phyloP scores from a whole-genome alignment of 139 green algal genomes.

The Monoraphidium neglectum region DNA sequence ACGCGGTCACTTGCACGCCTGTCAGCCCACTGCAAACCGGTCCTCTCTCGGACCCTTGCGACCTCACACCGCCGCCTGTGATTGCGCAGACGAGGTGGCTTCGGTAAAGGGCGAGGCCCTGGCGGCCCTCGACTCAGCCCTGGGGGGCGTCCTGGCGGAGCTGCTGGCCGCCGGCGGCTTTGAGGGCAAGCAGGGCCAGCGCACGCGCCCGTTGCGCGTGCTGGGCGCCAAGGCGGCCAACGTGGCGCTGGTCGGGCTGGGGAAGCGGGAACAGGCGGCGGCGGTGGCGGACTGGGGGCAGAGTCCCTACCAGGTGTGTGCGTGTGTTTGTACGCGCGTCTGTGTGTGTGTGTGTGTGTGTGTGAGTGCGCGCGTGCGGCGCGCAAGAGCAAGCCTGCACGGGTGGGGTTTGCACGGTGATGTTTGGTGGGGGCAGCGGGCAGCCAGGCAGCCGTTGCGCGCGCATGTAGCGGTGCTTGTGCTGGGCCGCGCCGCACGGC shows the following conservation, averaged over 20 bases:
- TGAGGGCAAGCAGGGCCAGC: constrained; percentile 57
- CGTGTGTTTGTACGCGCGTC: too few relatives aligned
- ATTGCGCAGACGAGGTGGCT: constrained; percentile 39
- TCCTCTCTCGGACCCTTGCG: background rate
- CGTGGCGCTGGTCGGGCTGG: constrained; percentile 76
- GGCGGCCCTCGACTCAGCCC: constrained; percentile 44
- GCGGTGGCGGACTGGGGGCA: constrained; percentile 53
- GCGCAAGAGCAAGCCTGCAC: background rate
- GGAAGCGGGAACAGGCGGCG: constrained; percentile 49
- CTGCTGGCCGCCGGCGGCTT: constrained; percentile 69
- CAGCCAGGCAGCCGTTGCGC: too few relatives aligned
- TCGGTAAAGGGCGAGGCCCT: constrained; percentile 53
- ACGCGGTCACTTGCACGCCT: background rate
- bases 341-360: background rate
- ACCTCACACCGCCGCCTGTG: background rate
- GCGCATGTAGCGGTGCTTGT: too few relatives aligned
- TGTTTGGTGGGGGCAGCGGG: too few relatives aligned
- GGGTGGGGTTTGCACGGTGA: too few relatives aligned
- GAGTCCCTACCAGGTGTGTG: constrained; percentile 51
- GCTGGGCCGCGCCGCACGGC: too few relatives aligned
- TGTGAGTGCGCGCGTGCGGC: background rate
- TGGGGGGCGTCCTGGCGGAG: constrained; percentile 57
- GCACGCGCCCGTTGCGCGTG: constrained; percentile 20
- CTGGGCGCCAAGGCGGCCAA: constrained; percentile 22
- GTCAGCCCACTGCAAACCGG: background rate